These are phyloP conservation scores for Coniosporium apollinis DNA, from an alignment of 495 filamentous ascomycete genomes.

Conservation along the genomic window DNA sequence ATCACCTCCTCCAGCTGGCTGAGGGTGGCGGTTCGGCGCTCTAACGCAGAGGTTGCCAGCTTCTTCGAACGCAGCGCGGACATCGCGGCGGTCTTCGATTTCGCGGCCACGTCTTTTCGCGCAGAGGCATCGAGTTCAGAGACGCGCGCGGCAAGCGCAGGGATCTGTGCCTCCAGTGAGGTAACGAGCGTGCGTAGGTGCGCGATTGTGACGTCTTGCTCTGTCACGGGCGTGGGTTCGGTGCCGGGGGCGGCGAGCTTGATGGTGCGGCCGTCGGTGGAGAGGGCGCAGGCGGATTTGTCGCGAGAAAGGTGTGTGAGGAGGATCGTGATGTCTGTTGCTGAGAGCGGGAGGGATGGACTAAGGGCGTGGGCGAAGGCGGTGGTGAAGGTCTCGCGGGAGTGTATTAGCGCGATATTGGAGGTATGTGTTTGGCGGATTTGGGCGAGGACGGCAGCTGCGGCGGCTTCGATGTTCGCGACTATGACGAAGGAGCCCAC, in stretches of 20 bases:
- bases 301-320: slow-evolving; percentile 22
- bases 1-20: slow-evolving; percentile 72
- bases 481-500: slow-evolving; percentile 39
- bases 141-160: slow-evolving; percentile 28
- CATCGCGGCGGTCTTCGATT: slow-evolving; percentile 57
- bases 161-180: slow-evolving; percentile 27
- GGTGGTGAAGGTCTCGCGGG: slow-evolving; percentile 6
- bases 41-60: slow-evolving; percentile 51
- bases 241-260: slow-evolving; percentile 26
- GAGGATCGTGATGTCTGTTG: slow-evolving; percentile 15
- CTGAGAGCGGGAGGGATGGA: slow-evolving; percentile 2
- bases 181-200: slow-evolving; percentile 36
- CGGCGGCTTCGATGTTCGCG: slow-evolving; percentile 35
- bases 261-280: slow-evolving; percentile 54
- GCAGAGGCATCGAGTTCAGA: slow-evolving; percentile 35
- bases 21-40: slow-evolving; percentile 49
- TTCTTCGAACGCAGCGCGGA: slow-evolving; percentile 72
- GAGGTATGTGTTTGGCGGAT: slow-evolving; percentile 11
- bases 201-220: slow-evolving; percentile 66
- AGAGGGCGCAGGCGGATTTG: slow-evolving; percentile 12
- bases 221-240: slow-evolving; percentile 36
- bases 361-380: slow-evolving; percentile 9
- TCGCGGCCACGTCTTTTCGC: slow-evolving; percentile 45
- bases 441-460: slow-evolving; percentile 13
- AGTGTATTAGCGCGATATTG: slow-evolving; percentile 12